phyloP scores from a whole-genome alignment of 345 rosid genomes.

The Populus alba region DNA sequence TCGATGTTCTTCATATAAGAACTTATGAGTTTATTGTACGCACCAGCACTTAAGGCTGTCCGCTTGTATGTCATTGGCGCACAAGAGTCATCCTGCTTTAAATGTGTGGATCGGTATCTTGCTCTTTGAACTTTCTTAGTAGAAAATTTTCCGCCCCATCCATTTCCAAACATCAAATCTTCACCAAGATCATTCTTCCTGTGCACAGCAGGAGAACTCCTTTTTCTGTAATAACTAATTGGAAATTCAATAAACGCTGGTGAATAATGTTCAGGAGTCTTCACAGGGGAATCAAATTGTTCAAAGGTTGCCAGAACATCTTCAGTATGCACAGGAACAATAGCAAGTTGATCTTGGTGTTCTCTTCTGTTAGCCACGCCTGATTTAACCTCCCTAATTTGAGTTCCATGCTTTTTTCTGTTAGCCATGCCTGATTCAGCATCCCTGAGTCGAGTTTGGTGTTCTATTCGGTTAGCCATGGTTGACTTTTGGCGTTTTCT shows the following conservation, averaged over 20 bases:
- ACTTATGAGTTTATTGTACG: conserved; percentile 64
- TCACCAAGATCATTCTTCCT: conserved; percentile 31
- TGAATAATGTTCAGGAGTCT: conserved; percentile 22
- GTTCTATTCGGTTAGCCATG: conserved; percentile 12
- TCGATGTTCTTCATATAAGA: conserved; percentile 77
- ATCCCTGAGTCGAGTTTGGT: conserved; percentile 30
- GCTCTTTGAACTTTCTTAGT: conserved; percentile 25
- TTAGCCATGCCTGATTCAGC: conserved; percentile 7
- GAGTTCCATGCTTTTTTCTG: conserved; percentile 13
- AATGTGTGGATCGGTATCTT: conserved; percentile 15
- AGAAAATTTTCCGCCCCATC: conserved; percentile 36
- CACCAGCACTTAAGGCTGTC: conserved; percentile 63
- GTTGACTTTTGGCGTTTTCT: conserved; percentile 11
- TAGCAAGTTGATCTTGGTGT: conserved; percentile 34
- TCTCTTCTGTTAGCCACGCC: conserved; percentile 17
- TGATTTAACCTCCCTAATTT: conserved; percentile 17
- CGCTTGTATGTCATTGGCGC: conserved; percentile 37
- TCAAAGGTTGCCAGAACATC: conserved; percentile 32
- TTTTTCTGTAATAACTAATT: conserved; percentile 26
- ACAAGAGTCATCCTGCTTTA: conserved; percentile 24
- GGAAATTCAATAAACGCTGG: conserved; percentile 25
- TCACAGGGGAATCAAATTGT: conserved; percentile 32
- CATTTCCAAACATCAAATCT: conserved; percentile 42
- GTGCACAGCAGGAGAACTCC: conserved; percentile 1
- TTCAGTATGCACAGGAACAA: conserved; percentile 51